Base-by-base conservation (phyloP, 1,139 yeast species). In the Wickerhamomyces sp. region DNA sequence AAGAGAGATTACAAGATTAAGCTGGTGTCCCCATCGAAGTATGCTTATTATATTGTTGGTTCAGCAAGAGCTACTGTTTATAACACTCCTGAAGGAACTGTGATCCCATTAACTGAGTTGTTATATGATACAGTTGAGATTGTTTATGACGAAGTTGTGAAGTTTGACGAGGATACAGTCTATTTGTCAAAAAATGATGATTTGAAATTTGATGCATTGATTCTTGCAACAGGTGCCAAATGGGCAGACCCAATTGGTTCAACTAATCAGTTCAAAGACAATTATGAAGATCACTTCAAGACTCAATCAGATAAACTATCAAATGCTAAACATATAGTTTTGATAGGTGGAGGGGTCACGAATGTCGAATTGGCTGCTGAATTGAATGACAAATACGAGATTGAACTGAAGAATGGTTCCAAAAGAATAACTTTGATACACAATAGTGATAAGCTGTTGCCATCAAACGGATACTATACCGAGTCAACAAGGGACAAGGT, bases 341-440 rank as follows among this genome's bases (percentile, higher is more conserved):
- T 63, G 11, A 47, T 62, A 10, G 66, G 66, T 37, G 66, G 62
- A 29, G 66, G 66, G 6, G 53, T 51, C 39, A 53, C 48, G 29
- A 63, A 64, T 33, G 48, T 49, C 26, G 66, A 63, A 41, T 40
- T 63, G 0, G 54, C 53, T 8, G 66, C 66, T 31, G 66, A 63
- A 42, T 31, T 62, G 13, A 53, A 55, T 13, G 46, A 51, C 34
- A 35, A 39, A 5, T 62, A 46, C 45, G 41, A 45, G 18, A 26
- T 39, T 2, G 46, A 49, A 7, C 6, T 52, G n/a, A 26, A 29
- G 14, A 15, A 36, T 2, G 56, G 55, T 1, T 32, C 37, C 7
- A 63, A 61, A 47, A 51, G 45, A 33, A 34, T 61, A 29, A 55
- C 57, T 2, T 11, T 61, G 37, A 41, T 61, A 11, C 65, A 62